Evolutionary conservation across 495 filamentous ascomycete species (phyloP).

Genomic region (Rostrohypoxylon terebratum): DNA sequence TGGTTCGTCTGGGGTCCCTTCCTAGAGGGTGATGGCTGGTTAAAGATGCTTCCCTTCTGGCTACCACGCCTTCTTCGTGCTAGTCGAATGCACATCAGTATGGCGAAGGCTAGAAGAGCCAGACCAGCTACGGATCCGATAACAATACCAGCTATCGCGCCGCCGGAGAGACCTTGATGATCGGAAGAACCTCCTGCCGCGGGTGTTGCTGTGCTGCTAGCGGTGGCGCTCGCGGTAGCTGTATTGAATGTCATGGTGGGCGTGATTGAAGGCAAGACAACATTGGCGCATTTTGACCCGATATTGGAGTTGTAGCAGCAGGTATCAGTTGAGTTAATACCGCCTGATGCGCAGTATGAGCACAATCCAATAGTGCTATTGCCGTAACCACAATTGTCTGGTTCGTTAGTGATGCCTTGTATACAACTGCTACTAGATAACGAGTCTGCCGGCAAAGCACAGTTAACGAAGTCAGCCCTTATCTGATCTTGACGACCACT

Average conservation of each 20-base stretch:
- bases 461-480: conserved; percentile 91
- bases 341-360: conserved; percentile 82
- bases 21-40: conserved; percentile 85
- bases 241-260: conserved; percentile 76
- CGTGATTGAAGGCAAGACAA: conserved; percentile 80
- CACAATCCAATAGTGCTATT: conserved; percentile 87
- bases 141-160: conserved; percentile 89
- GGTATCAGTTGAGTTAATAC: conserved; percentile 91
- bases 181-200: conserved; percentile 45
- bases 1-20: conserved; percentile 58
- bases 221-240: conserved; percentile 56
- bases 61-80: conserved; percentile 69
- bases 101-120: conserved; percentile 71
- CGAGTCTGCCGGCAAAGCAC: conserved; percentile 81
- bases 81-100: conserved; percentile 70
- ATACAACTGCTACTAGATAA: conserved; percentile 79
- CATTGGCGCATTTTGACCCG: conserved; percentile 72
- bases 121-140: conserved; percentile 81
- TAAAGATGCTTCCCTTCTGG: conserved; percentile 75
- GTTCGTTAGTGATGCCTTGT: conserved; percentile 80
- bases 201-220: conserved; percentile 59
- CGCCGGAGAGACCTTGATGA: conserved; percentile 74
- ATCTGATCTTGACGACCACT: conserved; percentile 78
- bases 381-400: conserved; percentile 86
- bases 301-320: conserved; percentile 90